Evolutionary conservation across 345 rosid species (phyloP).

Genomic region (Atalantia buxifolia): DNA sequence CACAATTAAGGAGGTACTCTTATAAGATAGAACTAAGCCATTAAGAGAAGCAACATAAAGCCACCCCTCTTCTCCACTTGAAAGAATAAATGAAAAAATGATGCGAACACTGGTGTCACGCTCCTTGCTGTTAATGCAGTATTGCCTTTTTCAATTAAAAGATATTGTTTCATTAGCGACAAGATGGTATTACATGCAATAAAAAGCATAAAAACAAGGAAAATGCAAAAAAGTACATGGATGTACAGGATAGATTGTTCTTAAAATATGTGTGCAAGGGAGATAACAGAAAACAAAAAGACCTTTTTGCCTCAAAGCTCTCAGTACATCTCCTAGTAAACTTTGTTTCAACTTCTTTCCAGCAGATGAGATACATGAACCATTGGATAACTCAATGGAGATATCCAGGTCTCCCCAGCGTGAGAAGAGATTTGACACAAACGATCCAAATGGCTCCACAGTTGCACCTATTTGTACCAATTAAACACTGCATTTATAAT

Average conservation of each 20-base stretch:
- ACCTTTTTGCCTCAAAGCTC: constrained; percentile 64
- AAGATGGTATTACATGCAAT: background rate
- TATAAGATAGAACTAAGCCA: constrained; percentile 7
- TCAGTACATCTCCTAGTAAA: constrained; percentile 50
- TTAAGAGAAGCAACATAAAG: background rate
- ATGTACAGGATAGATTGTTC: background rate
- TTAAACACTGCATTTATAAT: background rate
- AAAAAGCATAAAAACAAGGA: background rate
- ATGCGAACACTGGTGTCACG: background rate
- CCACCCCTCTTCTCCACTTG: background rate
- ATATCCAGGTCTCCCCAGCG: constrained; percentile 83
- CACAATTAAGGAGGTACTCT: background rate
- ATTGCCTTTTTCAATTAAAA: background rate
- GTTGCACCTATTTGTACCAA: constrained; percentile 64
- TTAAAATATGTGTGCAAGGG: background rate
- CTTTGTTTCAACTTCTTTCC: constrained; percentile 67
- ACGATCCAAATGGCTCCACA: constrained; percentile 87
- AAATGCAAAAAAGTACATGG: background rate
- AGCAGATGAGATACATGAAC: constrained; percentile 52
- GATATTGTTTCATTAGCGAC: background rate
- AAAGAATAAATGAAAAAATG: background rate
- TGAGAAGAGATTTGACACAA: constrained; percentile 79
- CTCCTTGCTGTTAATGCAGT: background rate
- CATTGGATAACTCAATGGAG: constrained; percentile 53
- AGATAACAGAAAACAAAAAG: background rate